These are phyloP conservation scores for Leptographium flavum DNA, from an alignment of 2,329 filamentous ascomycete genomes.

Conservation along the genomic window DNA sequence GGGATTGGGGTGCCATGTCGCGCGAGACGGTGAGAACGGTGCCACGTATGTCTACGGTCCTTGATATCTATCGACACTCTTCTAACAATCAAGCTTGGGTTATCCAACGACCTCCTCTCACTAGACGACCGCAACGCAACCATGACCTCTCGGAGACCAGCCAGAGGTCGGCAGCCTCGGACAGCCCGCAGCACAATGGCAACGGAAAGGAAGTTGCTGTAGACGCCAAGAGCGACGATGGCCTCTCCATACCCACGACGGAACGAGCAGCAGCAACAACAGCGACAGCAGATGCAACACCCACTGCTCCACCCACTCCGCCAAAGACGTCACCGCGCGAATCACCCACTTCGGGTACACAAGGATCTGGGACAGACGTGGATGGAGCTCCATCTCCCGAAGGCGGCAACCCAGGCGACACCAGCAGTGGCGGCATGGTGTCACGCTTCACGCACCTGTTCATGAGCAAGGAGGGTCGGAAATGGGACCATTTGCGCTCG, in stretches of 20 bases:
- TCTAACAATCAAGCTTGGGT: slow-evolving; percentile 14
- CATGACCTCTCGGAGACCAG: slow-evolving; percentile 8
- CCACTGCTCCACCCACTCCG: not conserved
- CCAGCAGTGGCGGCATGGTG: not conserved
- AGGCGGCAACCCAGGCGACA: no score
- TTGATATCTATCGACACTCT: no score
- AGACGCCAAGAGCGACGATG: not conserved
- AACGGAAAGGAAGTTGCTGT: not conserved
- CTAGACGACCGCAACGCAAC: slow-evolving; percentile 12
- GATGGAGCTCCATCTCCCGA: not conserved
- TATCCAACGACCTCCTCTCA: slow-evolving; percentile 10
- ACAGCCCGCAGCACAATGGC: not conserved
- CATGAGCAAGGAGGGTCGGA: slow-evolving; percentile 28
- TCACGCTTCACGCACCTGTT: slow-evolving; percentile 29
- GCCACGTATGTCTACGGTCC: slow-evolving; percentile 8
- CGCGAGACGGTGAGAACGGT: slow-evolving; percentile 7
- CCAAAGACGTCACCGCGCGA: not conserved
- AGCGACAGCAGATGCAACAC: not conserved
- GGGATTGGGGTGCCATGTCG: slow-evolving; percentile 1
- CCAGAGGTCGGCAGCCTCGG: not conserved
- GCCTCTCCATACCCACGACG: not conserved
- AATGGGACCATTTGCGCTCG: slow-evolving; percentile 45
- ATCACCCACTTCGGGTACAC: not conserved
- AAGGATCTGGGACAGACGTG: not conserved
- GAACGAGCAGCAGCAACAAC: not conserved